phyloP scores from a whole-genome alignment of 352 stramenopile species.

The Phytophthora macrochlamydospora region DNA sequence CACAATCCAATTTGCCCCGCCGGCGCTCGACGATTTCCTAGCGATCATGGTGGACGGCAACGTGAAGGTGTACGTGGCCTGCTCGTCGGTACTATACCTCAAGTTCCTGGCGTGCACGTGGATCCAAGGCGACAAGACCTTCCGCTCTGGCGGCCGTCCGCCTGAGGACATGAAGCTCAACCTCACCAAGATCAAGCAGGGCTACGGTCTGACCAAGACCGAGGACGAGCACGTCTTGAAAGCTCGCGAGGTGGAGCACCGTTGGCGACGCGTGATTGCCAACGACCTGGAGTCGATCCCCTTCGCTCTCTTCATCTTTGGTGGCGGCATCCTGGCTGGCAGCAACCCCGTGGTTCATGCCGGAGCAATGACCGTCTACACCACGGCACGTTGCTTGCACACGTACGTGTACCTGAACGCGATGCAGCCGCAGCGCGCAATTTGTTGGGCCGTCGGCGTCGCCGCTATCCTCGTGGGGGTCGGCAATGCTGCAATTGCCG shows the following conservation, averaged over 20 bases:
- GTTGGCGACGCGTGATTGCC: constrained; percentile 55
- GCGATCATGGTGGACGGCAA: constrained; percentile 25
- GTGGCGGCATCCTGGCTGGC: constrained; percentile 39
- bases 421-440: constrained; percentile 49
- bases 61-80: constrained; percentile 40
- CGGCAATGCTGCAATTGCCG: constrained; percentile 37
- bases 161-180: constrained; percentile 52
- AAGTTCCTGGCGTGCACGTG: constrained; percentile 43
- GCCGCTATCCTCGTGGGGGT: constrained; percentile 34
- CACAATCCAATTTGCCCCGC: neutral
- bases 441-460: constrained; percentile 37
- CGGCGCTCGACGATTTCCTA: neutral
- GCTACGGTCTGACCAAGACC: constrained; percentile 32
- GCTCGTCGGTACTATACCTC: constrained; percentile 43
- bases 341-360: constrained; percentile 39
- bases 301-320: constrained; percentile 57
- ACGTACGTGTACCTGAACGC: constrained; percentile 51
- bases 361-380: constrained; percentile 49
- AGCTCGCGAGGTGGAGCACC: constrained; percentile 39
- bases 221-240: constrained; percentile 41
- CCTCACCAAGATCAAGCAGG: constrained; percentile 43
- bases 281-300: constrained; percentile 71
- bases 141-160: constrained; percentile 39
- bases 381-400: constrained; percentile 39
- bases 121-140: constrained; percentile 45